Conservation (phyloP, 306 rosid genomes). For the Aeschynomene evenia region DNA sequence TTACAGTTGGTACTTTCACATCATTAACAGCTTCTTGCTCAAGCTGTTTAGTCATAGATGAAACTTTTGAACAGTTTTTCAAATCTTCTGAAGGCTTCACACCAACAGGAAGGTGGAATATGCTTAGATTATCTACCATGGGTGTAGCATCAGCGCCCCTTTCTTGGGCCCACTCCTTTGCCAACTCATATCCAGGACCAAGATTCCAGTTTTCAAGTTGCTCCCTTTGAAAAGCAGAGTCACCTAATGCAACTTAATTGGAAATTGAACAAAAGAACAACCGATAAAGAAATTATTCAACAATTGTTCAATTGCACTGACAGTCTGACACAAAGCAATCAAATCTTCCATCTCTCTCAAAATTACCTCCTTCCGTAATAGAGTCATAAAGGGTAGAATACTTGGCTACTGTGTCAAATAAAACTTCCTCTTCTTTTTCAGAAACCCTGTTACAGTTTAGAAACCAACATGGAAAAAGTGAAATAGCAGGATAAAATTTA, state of each 20-base stretch:
- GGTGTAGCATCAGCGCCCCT: conserved; percentile 52
- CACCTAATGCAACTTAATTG: conserved; percentile 33
- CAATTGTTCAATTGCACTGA: not conserved
- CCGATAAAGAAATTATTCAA: conserved; percentile 9
- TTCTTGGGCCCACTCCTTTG: conserved; percentile 85
- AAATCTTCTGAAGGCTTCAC: conserved; percentile 70
- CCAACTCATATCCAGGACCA: conserved; percentile 73
- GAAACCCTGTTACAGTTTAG: conserved; percentile 43
- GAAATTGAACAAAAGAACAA: conserved; percentile 25
- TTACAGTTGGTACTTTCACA: conserved; percentile 30
- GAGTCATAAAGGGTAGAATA: conserved; percentile 40
- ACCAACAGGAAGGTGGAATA: conserved; percentile 88
- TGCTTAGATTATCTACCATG: conserved; percentile 55
- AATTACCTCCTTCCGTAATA: conserved; percentile 51
- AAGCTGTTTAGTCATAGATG: conserved; percentile 37
- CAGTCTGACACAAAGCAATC: not conserved
- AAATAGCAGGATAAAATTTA: not conserved
- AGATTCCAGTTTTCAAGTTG: conserved; percentile 75
- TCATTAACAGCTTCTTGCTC: conserved; percentile 46
- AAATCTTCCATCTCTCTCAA: not conserved
- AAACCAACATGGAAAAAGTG: conserved; percentile 23
- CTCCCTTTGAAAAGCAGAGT: conserved; percentile 64
- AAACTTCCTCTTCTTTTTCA: conserved; percentile 42
- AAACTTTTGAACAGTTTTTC: conserved; percentile 42
- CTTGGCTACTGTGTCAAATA: conserved; percentile 35